These are phyloP conservation scores for Daldinia decipiens DNA, from an alignment of 495 filamentous ascomycete species.

Conservation along the genomic window DNA sequence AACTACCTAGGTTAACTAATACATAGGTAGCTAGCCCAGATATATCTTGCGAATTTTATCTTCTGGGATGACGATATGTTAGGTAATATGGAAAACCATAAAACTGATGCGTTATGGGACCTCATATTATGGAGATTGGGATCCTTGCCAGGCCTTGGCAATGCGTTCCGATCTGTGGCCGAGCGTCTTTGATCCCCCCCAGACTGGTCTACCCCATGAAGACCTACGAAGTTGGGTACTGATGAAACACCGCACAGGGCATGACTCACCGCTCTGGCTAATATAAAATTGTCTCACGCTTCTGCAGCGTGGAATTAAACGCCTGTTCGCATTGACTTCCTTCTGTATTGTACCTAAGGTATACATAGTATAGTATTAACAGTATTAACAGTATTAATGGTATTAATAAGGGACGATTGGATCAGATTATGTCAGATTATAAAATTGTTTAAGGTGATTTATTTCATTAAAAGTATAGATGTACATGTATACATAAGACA, in stretches of 20 bases:
- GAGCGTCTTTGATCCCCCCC: constrained; percentile 1
- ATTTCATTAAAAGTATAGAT: too few species aligned
- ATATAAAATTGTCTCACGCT: constrained; percentile 40
- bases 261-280: constrained; percentile 34
- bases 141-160: constrained; percentile 32
- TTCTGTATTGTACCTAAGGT: background rate
- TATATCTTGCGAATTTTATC: background rate
- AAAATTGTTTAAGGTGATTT: background rate
- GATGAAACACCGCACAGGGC: constrained; percentile 33
- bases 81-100: background rate
- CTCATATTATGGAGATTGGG: background rate
- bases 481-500: too few species aligned
- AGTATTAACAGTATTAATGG: background rate
- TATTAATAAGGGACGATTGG: background rate
- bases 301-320: constrained; percentile 1
- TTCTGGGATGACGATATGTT: background rate
- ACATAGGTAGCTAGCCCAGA: too few species aligned
- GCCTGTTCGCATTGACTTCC: constrained; percentile 8
- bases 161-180: constrained; percentile 11
- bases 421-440: background rate
- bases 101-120: constrained; percentile 7
- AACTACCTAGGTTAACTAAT: too few species aligned
- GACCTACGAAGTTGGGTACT: constrained; percentile 24
- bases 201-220: constrained; percentile 27
- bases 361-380: background rate